These are phyloP conservation scores for Discostella stelligeroides DNA, from an alignment of 108 stramenopile species.

Conservation along the genomic window DNA sequence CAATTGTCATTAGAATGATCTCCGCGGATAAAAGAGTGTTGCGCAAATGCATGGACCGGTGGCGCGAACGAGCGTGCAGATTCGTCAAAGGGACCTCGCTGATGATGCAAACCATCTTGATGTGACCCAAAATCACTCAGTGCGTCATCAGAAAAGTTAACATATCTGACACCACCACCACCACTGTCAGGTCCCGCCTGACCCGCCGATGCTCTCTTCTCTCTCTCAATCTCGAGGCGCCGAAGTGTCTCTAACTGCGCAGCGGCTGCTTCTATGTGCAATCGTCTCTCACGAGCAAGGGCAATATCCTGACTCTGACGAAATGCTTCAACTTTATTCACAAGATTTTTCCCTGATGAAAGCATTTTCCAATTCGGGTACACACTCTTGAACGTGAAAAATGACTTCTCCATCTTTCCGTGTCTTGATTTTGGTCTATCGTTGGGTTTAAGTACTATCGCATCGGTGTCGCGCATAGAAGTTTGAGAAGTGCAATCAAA, in stretches of 20 bases:
- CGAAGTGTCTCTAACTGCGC: constrained; percentile 76
- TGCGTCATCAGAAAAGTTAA: constrained; percentile 11
- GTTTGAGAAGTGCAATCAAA: neutral
- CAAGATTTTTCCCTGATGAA: constrained; percentile 60
- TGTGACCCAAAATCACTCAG: constrained; percentile 21
- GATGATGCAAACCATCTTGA: constrained; percentile 27
- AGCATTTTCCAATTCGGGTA: constrained; percentile 75
- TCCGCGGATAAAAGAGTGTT: constrained; percentile 21
- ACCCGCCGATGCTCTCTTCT: constrained; percentile 19
- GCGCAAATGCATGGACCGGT: constrained; percentile 42
- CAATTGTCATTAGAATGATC: neutral
- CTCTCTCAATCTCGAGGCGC: constrained; percentile 55
- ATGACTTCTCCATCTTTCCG: constrained; percentile 87
- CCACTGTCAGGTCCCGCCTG: constrained; percentile 44
- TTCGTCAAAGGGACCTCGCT: constrained; percentile 33
- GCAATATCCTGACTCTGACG: constrained; percentile 53
- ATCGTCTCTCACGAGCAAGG: constrained; percentile 64
- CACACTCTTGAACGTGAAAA: constrained; percentile 72
- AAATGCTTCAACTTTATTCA: constrained; percentile 63
- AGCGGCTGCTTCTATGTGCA: constrained; percentile 78
- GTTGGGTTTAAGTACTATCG: neutral
- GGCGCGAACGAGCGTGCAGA: constrained; percentile 44
- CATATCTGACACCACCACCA: constrained; percentile 25
- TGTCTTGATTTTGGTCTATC: constrained; percentile 59
- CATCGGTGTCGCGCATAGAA: neutral